Evolutionary conservation across 495 filamentous ascomycete genomes (phyloP), one percentile per base, ranked within the genome.

Genomic region (Acidiella bohemica): DNA sequence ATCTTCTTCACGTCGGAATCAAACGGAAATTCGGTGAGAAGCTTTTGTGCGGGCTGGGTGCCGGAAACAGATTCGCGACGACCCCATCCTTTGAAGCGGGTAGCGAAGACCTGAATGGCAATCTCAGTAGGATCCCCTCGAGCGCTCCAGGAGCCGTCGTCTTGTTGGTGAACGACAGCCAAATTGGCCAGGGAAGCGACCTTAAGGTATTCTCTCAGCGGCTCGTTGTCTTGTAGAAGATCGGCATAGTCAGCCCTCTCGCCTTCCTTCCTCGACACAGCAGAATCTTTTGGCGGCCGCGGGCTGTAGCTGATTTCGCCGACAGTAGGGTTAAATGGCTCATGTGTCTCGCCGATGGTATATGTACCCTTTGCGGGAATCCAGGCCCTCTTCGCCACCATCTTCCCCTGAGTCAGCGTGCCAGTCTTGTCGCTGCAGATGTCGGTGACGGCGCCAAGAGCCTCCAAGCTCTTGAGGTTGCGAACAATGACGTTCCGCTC

Each of bases 341-440:
- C 49, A 17, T 52, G 44, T 17, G 57, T 62, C 21, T 31, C 40
- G 32, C 53, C 50, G 19, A 62, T 49, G 26, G 55, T 51, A 42
- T 59, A 62, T 3, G 59, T 62, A 9, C 59, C 59, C 21, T 40
- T 53, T 2, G 54, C 48, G 5, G 59, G 58, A 18, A 69, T 62
- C 71, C 71, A 74, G 9, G 67, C 70, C 38, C 76, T 68, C 0
- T 68, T 75, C 12, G 73, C 72, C 14, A 62, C 59, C 73, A 78
- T 78, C 38, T 71, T 67, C 46, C 73, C 76, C 68, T 68, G 62
- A 1, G 78, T 80, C 29, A 81, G 58, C 0, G 76, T 81, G 12
- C 77, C 78, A 0, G 76, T 81, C 57, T 80, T 82, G 50, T 81
- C 76, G 3, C 70, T 78, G 53, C 76, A 80, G 29, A 80, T 76